A percentile compares a stretch with the other conserved stretches of the same genome.
Evolutionary conservation across 495 filamentous ascomycete species (phyloP).

Genomic region (Lasiosphaeria hispida): DNA sequence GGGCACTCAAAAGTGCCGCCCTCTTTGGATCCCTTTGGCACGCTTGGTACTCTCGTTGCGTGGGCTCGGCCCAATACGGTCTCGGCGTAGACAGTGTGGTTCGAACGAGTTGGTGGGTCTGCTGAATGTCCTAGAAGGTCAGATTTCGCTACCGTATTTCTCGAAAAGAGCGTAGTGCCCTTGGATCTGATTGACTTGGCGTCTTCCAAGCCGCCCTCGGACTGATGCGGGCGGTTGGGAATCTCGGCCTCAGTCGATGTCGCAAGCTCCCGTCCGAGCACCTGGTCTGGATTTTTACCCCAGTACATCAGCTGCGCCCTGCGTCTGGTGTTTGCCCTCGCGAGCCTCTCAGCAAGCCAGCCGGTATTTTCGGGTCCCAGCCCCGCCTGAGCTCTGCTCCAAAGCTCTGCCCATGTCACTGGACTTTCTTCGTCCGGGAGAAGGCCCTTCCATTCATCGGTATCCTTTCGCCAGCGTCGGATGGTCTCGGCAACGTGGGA

Average conservation of each 20-base stretch:
- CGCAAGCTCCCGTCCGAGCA: neutral
- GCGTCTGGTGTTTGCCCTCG: constrained; percentile 6
- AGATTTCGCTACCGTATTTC: neutral
- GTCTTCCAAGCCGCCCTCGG: too few species aligned
- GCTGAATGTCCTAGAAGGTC: neutral
- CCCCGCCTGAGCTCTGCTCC: neutral
- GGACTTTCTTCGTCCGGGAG: neutral
- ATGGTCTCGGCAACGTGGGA: neutral
- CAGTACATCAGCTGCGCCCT: constrained; percentile 9
- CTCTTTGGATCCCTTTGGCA: neutral
- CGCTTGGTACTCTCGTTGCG: neutral
- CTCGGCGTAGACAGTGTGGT: neutral
- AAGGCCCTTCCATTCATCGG: neutral
- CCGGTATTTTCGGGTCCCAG: neutral
- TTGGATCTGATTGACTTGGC: neutral
- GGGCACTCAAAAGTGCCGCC: constrained; percentile 2
- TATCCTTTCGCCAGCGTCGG: neutral
- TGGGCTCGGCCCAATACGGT: neutral
- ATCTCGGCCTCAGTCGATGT: too few species aligned
- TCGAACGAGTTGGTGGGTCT: neutral
- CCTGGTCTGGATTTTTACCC: neutral
- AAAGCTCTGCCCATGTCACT: neutral
- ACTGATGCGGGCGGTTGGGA: too few species aligned
- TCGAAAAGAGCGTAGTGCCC: neutral
- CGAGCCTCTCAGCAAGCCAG: constrained; percentile 2